Conservation (phyloP, 208 protist species). For the Crithidia thermophila region DNA sequence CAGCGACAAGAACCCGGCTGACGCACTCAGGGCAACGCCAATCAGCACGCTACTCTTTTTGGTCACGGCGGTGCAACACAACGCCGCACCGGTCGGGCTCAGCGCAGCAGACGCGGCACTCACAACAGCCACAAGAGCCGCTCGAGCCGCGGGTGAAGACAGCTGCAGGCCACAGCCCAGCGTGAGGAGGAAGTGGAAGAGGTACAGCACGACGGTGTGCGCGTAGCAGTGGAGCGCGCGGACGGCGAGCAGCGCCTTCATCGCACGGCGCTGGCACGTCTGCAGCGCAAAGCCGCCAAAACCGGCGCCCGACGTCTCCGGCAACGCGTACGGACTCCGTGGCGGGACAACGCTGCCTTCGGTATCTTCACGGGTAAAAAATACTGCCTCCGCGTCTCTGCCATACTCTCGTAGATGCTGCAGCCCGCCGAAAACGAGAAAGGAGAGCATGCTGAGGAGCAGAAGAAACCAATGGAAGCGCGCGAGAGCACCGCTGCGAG, state of each 20-base stretch:
- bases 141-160: slow-evolving; percentile 1
- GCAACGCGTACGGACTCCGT: neutral
- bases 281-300: slow-evolving; percentile 47
- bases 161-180: slow-evolving; percentile 18
- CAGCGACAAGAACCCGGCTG: neutral
- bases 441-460: neutral
- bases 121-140: slow-evolving; percentile 13
- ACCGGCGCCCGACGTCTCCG: neutral
- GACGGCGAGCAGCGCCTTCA: slow-evolving; percentile 49
- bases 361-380: neutral
- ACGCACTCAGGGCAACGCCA: neutral
- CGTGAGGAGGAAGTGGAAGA: slow-evolving; percentile 20
- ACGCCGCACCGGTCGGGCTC: neutral
- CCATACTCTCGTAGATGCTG: slow-evolving; percentile 13
- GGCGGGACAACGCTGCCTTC: neutral
- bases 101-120: slow-evolving; percentile 16
- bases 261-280: slow-evolving; percentile 50
- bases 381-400: neutral
- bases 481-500: neutral
- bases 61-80: neutral
- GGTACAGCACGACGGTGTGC: neutral
- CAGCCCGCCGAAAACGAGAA: neutral
- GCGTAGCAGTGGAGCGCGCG: slow-evolving; percentile 36
- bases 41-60: slow-evolving; percentile 12
- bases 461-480: slow-evolving; percentile 1